phyloP scores from a whole-genome alignment of 805 yeast species.

The Candida chilensis region DNA sequence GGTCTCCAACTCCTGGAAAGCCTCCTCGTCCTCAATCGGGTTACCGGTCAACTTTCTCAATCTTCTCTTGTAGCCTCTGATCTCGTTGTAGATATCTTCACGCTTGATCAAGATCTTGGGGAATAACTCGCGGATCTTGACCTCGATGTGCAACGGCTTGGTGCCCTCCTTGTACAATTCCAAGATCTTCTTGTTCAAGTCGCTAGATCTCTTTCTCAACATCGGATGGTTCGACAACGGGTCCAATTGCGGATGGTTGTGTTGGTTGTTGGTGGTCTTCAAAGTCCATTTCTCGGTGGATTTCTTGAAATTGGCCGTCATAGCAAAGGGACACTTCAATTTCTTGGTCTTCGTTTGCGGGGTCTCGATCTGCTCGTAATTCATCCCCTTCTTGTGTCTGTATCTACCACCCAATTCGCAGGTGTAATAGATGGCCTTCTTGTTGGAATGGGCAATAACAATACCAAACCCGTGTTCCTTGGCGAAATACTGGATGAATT shows the following conservation, averaged over 20 bases:
- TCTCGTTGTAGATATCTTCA: conserved; percentile 50
- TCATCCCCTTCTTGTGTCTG: conserved; percentile 41
- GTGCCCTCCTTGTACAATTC: conserved; percentile 46
- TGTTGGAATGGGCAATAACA: conserved; percentile 50
- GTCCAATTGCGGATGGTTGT: conserved; percentile 49
- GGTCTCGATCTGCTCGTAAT: no score
- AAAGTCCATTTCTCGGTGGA: conserved; percentile 41
- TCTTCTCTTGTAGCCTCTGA: conserved; percentile 45
- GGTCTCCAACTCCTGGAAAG: no score
- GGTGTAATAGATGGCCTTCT: conserved; percentile 49
- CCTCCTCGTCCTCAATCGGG: no score
- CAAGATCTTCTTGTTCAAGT: conserved; percentile 39
- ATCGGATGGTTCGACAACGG: conserved; percentile 48
- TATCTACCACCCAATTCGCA: conserved; percentile 51
- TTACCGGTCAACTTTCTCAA: no score
- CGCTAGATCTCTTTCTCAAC: conserved; percentile 44
- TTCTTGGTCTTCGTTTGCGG: no score
- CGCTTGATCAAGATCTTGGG: conserved; percentile 46
- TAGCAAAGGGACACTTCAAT: conserved; percentile 48
- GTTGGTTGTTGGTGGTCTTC: conserved; percentile 45
- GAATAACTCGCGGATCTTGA: conserved; percentile 38
- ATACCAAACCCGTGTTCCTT: conserved; percentile 50
- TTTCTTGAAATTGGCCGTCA: conserved; percentile 47
- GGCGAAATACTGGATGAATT: conserved; percentile 46
- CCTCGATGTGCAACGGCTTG: conserved; percentile 45